Evolutionary conservation across 148 eudicot genomes (phyloP).

Genomic region (Rhododendron vialii): DNA sequence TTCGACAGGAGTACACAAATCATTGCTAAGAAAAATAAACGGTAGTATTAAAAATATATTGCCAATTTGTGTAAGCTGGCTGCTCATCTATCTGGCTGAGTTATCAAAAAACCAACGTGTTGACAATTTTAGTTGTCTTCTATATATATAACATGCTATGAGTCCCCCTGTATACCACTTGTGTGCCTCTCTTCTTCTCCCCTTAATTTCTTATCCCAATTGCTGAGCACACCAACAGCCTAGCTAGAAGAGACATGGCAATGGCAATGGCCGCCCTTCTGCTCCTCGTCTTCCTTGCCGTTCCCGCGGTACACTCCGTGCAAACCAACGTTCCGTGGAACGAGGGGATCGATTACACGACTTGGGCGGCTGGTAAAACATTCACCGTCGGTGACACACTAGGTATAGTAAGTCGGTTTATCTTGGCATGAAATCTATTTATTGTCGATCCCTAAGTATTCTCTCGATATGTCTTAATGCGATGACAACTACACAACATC

Average conservation of each 20-base stretch:
- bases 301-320: slow-evolving; percentile 9
- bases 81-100: background rate
- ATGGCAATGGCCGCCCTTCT: slow-evolving; percentile 9
- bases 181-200: background rate
- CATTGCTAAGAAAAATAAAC: background rate
- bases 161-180: background rate
- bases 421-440: background rate
- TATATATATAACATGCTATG: background rate
- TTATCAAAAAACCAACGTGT: too few species aligned
- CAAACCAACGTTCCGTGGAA: slow-evolving; percentile 12
- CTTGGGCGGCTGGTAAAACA: background rate
- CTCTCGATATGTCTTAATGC: background rate
- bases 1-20: background rate
- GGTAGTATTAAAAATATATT: too few species aligned
- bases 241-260: background rate
- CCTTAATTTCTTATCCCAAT: background rate
- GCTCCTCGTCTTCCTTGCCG: slow-evolving; percentile 8
- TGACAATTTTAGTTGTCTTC: background rate
- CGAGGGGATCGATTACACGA: background rate
- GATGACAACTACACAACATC: background rate
- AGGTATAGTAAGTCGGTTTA: slow-evolving; percentile 12
- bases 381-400: slow-evolving; percentile 18
- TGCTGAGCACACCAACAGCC: background rate
- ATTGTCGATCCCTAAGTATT: background rate
- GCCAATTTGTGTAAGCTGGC: background rate